A percentile compares a stretch with the other conserved stretches of the same genome.
Conservation (phyloP, 2,329 filamentous ascomycete species). For the Celoporthe dispersa region DNA sequence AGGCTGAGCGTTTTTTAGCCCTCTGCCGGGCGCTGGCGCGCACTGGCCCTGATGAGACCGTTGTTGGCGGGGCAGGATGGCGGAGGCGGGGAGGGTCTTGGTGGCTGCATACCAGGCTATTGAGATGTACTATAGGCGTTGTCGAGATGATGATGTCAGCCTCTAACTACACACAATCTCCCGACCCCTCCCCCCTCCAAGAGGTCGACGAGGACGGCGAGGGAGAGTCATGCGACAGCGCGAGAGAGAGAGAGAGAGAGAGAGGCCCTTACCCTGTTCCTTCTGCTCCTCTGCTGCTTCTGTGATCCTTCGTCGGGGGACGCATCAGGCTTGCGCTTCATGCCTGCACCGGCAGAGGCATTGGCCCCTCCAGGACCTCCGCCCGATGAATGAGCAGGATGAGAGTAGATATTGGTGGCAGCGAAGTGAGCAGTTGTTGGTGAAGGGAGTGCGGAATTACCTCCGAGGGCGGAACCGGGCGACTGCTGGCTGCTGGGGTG, state of each 20-base stretch:
- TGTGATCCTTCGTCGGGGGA: constrained; percentile 40
- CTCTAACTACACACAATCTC: background rate
- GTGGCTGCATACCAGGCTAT: constrained; percentile 59
- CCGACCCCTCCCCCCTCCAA: background rate
- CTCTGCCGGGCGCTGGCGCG: background rate
- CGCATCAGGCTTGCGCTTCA: constrained; percentile 46
- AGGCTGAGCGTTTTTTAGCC: background rate
- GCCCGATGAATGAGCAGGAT: background rate
- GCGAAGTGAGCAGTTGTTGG: constrained; percentile 35
- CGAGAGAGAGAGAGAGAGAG: background rate
- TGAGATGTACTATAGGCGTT: constrained; percentile 57
- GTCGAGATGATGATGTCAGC: constrained; percentile 24
- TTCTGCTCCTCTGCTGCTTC: constrained; percentile 63
- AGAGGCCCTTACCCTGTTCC: constrained; percentile 56
- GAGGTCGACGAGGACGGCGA: background rate
- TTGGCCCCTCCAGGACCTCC: background rate
- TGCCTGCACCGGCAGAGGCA: constrained; percentile 22
- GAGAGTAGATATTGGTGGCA: constrained; percentile 12
- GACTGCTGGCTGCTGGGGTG: constrained; percentile 34
- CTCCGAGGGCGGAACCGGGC: constrained; percentile 46
- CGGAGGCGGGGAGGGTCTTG: background rate
- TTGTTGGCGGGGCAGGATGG: background rate
- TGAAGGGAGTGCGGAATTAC: constrained; percentile 51
- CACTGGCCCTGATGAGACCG: background rate
- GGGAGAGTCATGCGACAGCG: background rate